Conservation (phyloP, 2,329 filamentous ascomycete genomes). For the Alternaria tenuissima region DNA sequence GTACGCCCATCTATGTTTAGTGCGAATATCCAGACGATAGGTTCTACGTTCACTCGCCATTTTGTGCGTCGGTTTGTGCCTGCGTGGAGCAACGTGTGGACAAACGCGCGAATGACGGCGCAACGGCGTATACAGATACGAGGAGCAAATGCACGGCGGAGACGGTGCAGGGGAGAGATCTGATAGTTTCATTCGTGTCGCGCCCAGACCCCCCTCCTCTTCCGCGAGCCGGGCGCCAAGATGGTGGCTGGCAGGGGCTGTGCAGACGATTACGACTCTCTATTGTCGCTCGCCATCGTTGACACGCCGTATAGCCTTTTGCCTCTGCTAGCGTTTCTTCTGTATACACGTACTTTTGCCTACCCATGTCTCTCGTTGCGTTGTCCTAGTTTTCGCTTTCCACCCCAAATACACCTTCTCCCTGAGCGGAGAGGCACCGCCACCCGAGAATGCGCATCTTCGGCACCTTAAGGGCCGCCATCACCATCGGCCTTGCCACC, state of each 20-base stretch:
- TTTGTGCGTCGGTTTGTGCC: neutral
- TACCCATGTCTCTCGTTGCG: slow-evolving; percentile 46
- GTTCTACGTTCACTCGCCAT: neutral
- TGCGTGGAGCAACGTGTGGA: neutral
- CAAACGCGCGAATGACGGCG: neutral
- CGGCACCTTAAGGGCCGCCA: slow-evolving; percentile 28
- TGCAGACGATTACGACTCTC: slow-evolving; percentile 37
- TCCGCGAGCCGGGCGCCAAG: slow-evolving; percentile 26
- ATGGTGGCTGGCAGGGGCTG: slow-evolving; percentile 24
- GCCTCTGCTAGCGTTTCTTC: slow-evolving; percentile 14
- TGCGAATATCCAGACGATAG: slow-evolving; percentile 1
- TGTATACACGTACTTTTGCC: slow-evolving; percentile 16
- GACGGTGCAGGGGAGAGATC: slow-evolving; percentile 3
- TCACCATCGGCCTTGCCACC: slow-evolving; percentile 34
- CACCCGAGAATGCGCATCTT: slow-evolving; percentile 40
- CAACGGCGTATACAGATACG: slow-evolving; percentile 1
- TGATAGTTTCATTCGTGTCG: slow-evolving; percentile 30
- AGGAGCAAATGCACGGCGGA: neutral
- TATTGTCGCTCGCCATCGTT: slow-evolving; percentile 23
- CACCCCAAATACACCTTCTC: slow-evolving; percentile 2
- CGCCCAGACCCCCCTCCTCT: slow-evolving; percentile 27
- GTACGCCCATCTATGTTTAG: slow-evolving; percentile 10
- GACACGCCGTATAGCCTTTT: slow-evolving; percentile 18
- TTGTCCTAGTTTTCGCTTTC: slow-evolving; percentile 12
- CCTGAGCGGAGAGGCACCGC: slow-evolving; percentile 36